Percentiles rank a stretch among this genome's conserved stretches.
Evolutionary conservation across 176 grass and related monocot species (phyloP).

Genomic region (Hsuehochloa calcarea): DNA sequence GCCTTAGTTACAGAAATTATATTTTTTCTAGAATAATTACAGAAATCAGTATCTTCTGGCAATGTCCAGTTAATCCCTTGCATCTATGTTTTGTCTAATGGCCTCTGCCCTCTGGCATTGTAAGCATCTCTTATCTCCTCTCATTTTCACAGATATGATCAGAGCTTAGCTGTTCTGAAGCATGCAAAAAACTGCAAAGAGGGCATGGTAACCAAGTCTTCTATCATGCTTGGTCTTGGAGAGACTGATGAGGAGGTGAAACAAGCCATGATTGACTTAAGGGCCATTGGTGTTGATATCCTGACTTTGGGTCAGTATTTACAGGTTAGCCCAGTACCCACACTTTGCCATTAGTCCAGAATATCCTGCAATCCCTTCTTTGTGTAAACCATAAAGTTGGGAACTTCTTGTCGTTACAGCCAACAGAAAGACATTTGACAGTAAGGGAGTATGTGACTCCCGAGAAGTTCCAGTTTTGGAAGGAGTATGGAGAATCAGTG

Average conservation of each 20-base stretch:
- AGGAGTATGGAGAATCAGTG: conserved; percentile 77
- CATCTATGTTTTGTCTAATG: neutral
- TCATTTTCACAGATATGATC: conserved; percentile 54
- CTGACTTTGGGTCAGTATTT: conserved; percentile 92
- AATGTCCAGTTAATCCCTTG: neutral
- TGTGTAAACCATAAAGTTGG: neutral
- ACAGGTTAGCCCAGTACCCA: conserved; percentile 48
- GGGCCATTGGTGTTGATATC: conserved; percentile 78
- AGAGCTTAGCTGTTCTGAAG: conserved; percentile 77
- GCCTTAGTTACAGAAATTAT: neutral
- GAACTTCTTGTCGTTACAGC: conserved; percentile 47
- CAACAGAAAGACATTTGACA: conserved; percentile 76
- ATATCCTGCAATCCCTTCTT: neutral
- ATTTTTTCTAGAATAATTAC: neutral
- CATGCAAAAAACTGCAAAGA: conserved; percentile 72
- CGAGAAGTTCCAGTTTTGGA: conserved; percentile 92
- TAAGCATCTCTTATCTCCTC: neutral
- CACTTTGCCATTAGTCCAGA: neutral
- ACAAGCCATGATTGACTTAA: conserved; percentile 73
- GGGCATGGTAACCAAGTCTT: conserved; percentile 81
- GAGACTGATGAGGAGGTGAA: conserved; percentile 78
- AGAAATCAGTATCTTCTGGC: neutral
- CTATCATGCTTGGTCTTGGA: conserved; percentile 94
- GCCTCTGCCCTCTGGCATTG: neutral
- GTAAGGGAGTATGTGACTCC: conserved; percentile 92